These are phyloP conservation scores for Cercospora sp. DNA, from an alignment of 2,329 filamentous ascomycete genomes.

Conservation along the genomic window DNA sequence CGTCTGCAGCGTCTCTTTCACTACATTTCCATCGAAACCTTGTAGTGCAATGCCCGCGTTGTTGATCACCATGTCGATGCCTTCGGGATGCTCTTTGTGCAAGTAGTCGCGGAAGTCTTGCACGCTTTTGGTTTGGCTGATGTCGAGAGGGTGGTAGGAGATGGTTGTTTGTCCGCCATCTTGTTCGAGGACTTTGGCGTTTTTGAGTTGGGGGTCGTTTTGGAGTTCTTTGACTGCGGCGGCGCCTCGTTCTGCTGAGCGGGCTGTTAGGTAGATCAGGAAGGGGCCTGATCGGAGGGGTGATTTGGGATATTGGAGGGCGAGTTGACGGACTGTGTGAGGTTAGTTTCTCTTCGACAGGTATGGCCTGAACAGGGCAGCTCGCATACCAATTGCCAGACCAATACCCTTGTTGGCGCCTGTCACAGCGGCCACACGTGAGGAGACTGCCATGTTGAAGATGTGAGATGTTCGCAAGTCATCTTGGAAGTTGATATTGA, in stretches of 20 bases:
- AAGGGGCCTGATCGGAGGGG: conserved; percentile 50
- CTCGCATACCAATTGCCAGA: conserved; percentile 46
- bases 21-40: conserved; percentile 48
- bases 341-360: neutral
- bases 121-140: conserved; percentile 50
- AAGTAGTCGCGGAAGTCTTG: conserved; percentile 45
- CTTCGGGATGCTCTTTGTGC: conserved; percentile 48
- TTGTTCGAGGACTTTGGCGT: conserved; percentile 48
- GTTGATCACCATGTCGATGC: conserved; percentile 56
- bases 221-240: conserved; percentile 49
- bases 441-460: conserved; percentile 31
- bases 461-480: neutral
- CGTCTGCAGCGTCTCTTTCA: conserved; percentile 50
- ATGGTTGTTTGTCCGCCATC: conserved; percentile 51
- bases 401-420: conserved; percentile 58
- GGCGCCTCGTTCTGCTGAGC: conserved; percentile 51
- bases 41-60: conserved; percentile 48
- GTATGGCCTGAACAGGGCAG: neutral
- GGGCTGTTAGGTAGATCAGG: conserved; percentile 56
- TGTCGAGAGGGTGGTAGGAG: conserved; percentile 51
- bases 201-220: conserved; percentile 47
- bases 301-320: conserved; percentile 55
- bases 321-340: conserved; percentile 52
- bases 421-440: conserved; percentile 54
- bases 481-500: neutral